phyloP scores from a whole-genome alignment of 139 green algal genomes.

The Spirogloea muscicola region DNA sequence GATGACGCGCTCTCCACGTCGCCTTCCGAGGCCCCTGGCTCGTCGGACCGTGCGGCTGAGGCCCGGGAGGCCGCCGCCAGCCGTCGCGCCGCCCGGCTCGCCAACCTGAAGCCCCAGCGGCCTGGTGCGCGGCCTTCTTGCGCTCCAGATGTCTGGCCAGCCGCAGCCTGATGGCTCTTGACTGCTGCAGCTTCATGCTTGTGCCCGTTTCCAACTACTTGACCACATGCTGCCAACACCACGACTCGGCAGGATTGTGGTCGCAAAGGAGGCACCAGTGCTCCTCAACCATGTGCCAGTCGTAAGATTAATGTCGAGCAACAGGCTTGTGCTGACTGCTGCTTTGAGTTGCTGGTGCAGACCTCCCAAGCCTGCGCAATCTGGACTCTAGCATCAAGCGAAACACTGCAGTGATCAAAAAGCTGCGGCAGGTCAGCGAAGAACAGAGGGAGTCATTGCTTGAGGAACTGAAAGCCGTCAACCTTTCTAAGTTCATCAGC shows the following conservation, averaged over 20 bases:
- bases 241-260: background rate
- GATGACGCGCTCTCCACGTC: too few species aligned
- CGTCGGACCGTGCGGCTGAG: too few species aligned
- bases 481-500: constrained; percentile 79
- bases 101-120: constrained; percentile 16
- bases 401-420: constrained; percentile 84
- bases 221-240: constrained; percentile 1
- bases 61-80: constrained; percentile 14
- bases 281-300: background rate
- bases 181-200: constrained; percentile 6
- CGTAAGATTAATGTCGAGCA: background rate
- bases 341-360: constrained; percentile 22
- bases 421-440: constrained; percentile 59
- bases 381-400: constrained; percentile 88
- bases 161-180: background rate
- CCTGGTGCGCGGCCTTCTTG: constrained; percentile 8
- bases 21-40: too few species aligned
- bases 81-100: background rate
- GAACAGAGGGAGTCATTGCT: constrained; percentile 34
- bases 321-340: background rate
- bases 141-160: too few species aligned
- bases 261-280: constrained; percentile 1
- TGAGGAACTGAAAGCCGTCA: constrained; percentile 47
- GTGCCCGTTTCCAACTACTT: background rate
- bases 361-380: constrained; percentile 46